Percentiles rank a stretch among this genome's conserved stretches.
Conservation (phyloP, 192 early-diverging fungal genomes). For the Backusella tarrabulga region DNA sequence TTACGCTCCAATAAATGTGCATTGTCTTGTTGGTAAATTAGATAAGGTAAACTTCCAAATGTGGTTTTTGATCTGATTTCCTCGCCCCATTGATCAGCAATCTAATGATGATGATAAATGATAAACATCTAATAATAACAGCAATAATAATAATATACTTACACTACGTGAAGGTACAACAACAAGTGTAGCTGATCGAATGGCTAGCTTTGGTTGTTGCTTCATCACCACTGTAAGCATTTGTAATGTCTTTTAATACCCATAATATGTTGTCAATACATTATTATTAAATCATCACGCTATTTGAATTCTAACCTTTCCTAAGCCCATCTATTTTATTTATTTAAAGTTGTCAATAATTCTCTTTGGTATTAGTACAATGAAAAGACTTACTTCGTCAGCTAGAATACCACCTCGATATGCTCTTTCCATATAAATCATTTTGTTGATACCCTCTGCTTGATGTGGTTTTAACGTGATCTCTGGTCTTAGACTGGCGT, state of each 20-base stretch:
- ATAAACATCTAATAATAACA: neutral
- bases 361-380: too few species aligned
- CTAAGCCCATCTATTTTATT: constrained; percentile 24
- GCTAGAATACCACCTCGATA: constrained; percentile 24
- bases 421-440: constrained; percentile 22
- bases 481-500: constrained; percentile 14
- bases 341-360: neutral
- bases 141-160: neutral
- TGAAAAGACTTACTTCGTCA: constrained; percentile 17
- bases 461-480: constrained; percentile 12
- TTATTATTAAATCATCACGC: neutral
- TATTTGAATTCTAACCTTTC: constrained; percentile 17
- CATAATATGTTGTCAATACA: neutral
- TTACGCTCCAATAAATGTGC: constrained; percentile 19
- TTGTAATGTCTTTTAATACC: constrained; percentile 15
- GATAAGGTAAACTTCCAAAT: constrained; percentile 24
- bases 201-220: constrained; percentile 21
- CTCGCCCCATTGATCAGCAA: constrained; percentile 27
- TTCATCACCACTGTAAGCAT: constrained; percentile 10
- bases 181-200: constrained; percentile 15
- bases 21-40: constrained; percentile 18
- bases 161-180: constrained; percentile 24
- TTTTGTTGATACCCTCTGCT: constrained; percentile 18
- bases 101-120: neutral
- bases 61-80: constrained; percentile 28